Evolutionary conservation across 2,329 filamentous ascomycete species (phyloP), one percentile per base, ranked within the genome.

Genomic region (Cladosporium sp.): DNA sequence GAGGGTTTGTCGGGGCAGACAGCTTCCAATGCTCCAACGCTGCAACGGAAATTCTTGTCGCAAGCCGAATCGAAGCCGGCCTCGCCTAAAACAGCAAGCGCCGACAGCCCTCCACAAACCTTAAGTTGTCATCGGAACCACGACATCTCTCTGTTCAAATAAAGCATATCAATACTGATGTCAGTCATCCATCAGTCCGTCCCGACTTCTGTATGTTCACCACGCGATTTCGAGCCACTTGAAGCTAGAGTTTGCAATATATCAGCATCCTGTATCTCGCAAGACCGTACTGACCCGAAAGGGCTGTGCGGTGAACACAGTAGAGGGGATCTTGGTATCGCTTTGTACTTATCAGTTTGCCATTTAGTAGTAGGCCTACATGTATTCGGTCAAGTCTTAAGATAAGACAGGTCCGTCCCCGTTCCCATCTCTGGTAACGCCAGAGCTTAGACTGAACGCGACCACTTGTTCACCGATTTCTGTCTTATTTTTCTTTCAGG

Each of bases 1-100:
- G 11, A 25, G 23, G 54, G 21, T 62, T 18, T 39, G 39, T 59
- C 13, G 36, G 23, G 23, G 6, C 16, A 39, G 54, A 36, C 32
- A 57, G 32, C 30, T 26, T 57, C 54, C 54, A 57, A 57, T 57
- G 54, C 54, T 57, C 18, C 39, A 23, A 8, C 16, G 32, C 32
- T 39, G 30, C 39, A 21, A 26, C 16, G 54, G 54, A 57, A 57
- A 57, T 57, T 57, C 32, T 57, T 34, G 54, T 57, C 32, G 54
- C 54, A 32, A 34, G 32, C 28, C 21, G n/a, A 34, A 25, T 53
- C 26, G 23, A 36, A 39, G 54, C 32, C 54, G n/a, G 54, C 21
- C 32, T 36, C 54, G 54, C 32, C 30, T 26, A 39, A 39, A 57
- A 18, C 11, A 39, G 54, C 32, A 57, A 57, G 54, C 54, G 54